phyloP scores from a whole-genome alignment of 345 rosid genomes.

The Eucalyptus tenuipes region DNA sequence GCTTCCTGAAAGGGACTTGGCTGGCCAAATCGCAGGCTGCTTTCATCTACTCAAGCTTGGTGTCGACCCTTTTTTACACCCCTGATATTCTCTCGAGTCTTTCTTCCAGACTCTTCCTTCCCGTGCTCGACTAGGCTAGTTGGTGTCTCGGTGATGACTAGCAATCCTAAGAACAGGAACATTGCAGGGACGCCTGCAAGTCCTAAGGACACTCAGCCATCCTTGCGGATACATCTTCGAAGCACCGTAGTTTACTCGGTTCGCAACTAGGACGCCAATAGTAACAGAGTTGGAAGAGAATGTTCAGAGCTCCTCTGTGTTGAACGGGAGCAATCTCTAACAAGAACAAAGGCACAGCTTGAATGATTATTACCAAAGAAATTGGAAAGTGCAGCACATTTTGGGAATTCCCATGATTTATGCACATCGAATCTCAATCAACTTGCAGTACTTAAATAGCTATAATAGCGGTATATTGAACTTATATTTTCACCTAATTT shows the following conservation, averaged over 20 bases:
- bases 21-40: slow-evolving; percentile 24
- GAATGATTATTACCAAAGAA: not conserved
- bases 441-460: too few relatives aligned
- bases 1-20: slow-evolving; percentile 22
- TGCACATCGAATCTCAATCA: too few relatives aligned
- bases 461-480: too few relatives aligned
- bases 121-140: too few relatives aligned
- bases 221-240: slow-evolving; percentile 32
- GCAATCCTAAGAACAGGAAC: too few relatives aligned
- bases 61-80: not conserved
- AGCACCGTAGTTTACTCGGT: slow-evolving; percentile 24
- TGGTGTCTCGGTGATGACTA: too few relatives aligned
- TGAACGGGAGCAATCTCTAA: slow-evolving; percentile 53
- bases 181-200: slow-evolving; percentile 37
- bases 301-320: slow-evolving; percentile 50
- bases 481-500: too few relatives aligned
- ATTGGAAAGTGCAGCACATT: not conserved
- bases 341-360: slow-evolving; percentile 56
- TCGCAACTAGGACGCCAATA: slow-evolving; percentile 40
- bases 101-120: too few relatives aligned
- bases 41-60: slow-evolving; percentile 24
- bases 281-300: slow-evolving; percentile 43
- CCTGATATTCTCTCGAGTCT: too few relatives aligned
- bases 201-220: slow-evolving; percentile 42
- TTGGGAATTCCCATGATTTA: not conserved